phyloP scores from a whole-genome alignment of 2,329 filamentous ascomycete species.

The Tothia fuscella region DNA sequence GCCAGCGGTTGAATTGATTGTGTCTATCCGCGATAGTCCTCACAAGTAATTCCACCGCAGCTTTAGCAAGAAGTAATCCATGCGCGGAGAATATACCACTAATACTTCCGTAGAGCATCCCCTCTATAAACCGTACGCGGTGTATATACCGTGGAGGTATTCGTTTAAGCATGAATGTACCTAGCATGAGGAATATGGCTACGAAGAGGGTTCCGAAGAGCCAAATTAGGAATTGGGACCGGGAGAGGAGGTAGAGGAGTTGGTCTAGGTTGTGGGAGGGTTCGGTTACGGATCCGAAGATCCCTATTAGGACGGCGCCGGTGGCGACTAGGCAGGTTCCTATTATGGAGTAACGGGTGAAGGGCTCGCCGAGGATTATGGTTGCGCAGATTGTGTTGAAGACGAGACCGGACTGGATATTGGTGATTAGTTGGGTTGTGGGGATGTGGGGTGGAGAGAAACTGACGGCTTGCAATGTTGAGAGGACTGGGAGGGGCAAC shows the following conservation, averaged over 20 bases:
- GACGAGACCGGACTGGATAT: conserved; percentile 63
- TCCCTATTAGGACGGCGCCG: conserved; percentile 83
- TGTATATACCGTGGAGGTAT: conserved; percentile 37
- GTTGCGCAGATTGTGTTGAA: conserved; percentile 98
- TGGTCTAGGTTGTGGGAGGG: conserved; percentile 81
- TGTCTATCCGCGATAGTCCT: conserved; percentile 70
- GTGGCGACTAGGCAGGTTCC: conserved; percentile 79
- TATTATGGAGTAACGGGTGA: conserved; percentile 83
- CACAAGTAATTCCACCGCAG: conserved; percentile 87
- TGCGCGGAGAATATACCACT: conserved; percentile 88
- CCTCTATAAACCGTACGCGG: conserved; percentile 62
- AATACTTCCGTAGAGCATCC: conserved; percentile 78
- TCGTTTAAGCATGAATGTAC: conserved; percentile 25
- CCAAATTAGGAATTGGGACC: conserved; percentile 73
- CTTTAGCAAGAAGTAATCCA: conserved; percentile 86
- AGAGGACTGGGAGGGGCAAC: conserved; percentile 83
- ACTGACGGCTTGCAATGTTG: conserved; percentile 71
- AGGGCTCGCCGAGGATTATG: conserved; percentile 81
- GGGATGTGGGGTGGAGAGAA: conserved; percentile 5
- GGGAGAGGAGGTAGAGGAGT: conserved; percentile 61
- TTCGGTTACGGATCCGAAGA: conserved; percentile 87
- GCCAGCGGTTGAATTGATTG: conserved; percentile 92
- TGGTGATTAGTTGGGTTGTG: conserved; percentile 12
- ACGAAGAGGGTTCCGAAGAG: conserved; percentile 69
- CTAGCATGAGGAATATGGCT: conserved; percentile 54